Percentiles rank a stretch among this genome's conserved stretches.
These are phyloP conservation scores for Pascua guehoae DNA, from an alignment of 1,284 basidiomycete species.

Conservation along the genomic window DNA sequence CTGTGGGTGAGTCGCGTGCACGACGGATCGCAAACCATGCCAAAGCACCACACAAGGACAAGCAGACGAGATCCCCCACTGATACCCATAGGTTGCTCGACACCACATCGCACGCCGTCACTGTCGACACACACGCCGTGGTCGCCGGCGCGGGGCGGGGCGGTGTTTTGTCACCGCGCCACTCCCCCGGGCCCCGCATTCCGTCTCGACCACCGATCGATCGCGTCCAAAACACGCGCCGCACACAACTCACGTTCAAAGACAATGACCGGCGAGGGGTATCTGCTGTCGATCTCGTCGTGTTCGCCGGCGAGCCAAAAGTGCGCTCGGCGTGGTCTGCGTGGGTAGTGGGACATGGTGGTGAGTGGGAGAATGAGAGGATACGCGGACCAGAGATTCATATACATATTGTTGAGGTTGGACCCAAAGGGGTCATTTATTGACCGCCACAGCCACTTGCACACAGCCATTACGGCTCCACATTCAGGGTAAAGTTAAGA, in stretches of 20 bases:
- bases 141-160: too few species aligned
- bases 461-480: too few species aligned
- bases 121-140: too few species aligned
- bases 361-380: background rate
- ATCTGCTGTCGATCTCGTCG: conserved; percentile 3
- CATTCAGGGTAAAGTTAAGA: too few species aligned
- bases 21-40: background rate
- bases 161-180: background rate
- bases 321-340: conserved; percentile 2
- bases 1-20: background rate
- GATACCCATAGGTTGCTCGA: background rate
- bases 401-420: too few species aligned
- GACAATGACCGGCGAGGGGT: background rate
- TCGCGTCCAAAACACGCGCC: background rate
- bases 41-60: too few species aligned
- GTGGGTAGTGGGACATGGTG: conserved; percentile 1
- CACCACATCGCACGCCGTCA: background rate
- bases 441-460: background rate
- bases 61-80: too few species aligned
- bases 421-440: too few species aligned
- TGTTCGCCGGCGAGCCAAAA: conserved; percentile 9
- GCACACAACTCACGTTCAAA: background rate
- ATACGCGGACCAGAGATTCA: background rate
- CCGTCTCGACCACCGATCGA: too few species aligned
- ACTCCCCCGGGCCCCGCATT: background rate